phyloP scores from a whole-genome alignment of 305 asterid genomes.

The Fraxinus nigra region DNA sequence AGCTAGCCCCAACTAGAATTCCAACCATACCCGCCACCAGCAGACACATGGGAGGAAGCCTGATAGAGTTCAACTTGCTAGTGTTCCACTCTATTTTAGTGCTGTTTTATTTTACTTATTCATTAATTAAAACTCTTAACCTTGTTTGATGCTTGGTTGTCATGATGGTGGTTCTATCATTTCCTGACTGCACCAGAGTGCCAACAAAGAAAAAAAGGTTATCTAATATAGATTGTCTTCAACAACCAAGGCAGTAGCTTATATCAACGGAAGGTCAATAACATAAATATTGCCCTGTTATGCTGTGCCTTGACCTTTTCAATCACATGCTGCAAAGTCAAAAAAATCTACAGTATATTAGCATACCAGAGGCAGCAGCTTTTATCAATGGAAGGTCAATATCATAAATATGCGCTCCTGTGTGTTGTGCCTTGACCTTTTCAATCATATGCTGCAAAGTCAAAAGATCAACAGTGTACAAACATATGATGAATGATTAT shows the following conservation, averaged over 20 bases:
- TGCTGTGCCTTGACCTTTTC: slow-evolving; percentile 52
- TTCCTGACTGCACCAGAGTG: not conserved
- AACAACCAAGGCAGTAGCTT: slow-evolving; percentile 66
- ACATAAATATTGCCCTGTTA: slow-evolving; percentile 49
- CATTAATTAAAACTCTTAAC: not conserved
- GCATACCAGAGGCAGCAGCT: slow-evolving; percentile 19
- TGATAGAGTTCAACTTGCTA: not conserved
- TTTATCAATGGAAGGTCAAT: slow-evolving; percentile 61
- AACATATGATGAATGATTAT: slow-evolving; percentile 15
- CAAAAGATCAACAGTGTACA: slow-evolving; percentile 16
- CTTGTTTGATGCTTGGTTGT: not conserved
- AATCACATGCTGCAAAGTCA: slow-evolving; percentile 56
- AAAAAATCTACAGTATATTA: slow-evolving; percentile 1
- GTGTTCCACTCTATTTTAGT: not conserved
- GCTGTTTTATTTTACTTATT: not conserved
- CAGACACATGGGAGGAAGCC: not conserved
- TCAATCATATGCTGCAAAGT: slow-evolving; percentile 65
- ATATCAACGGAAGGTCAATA: slow-evolving; percentile 59
- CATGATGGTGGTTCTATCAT: not conserved
- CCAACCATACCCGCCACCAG: not conserved
- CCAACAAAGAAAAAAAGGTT: slow-evolving; percentile 1
- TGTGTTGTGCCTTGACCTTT: slow-evolving; percentile 45
- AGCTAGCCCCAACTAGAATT: not conserved
- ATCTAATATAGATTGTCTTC: slow-evolving; percentile 24
- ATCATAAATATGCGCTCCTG: slow-evolving; percentile 49